Evolutionary conservation across 192 early-diverging fungal species (phyloP).

Genomic region (Pilobolus umbonatus): DNA sequence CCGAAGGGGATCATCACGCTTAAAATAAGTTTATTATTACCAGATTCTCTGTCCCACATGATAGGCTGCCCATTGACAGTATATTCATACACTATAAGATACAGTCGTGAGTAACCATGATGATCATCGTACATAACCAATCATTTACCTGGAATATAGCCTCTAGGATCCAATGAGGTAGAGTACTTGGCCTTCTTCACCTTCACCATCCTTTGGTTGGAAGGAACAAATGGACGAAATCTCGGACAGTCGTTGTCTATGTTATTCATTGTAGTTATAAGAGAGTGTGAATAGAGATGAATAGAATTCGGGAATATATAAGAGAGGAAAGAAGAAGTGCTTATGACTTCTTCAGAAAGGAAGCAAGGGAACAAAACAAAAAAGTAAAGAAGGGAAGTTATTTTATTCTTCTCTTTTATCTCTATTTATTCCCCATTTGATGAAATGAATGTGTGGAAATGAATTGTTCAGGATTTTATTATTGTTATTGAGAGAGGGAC

Average conservation of each 20-base stretch:
- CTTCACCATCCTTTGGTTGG: constrained; percentile 17
- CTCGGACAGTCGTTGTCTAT: constrained; percentile 30
- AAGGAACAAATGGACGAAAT: constrained; percentile 29
- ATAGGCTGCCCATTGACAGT: constrained; percentile 52
- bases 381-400: constrained; percentile 1
- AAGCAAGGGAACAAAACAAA: background rate
- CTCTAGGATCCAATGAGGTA: constrained; percentile 53
- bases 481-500: constrained; percentile 1
- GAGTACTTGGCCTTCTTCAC: constrained; percentile 56
- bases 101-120: background rate
- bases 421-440: no score
- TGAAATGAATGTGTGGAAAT: no score
- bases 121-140: background rate
- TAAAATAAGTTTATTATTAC: no score
- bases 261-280: background rate
- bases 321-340: background rate
- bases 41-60: constrained; percentile 60
- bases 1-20: no score
- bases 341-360: background rate
- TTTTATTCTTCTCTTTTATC: no score
- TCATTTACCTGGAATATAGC: constrained; percentile 53
- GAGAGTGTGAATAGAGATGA: background rate
- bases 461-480: no score
- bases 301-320: background rate
- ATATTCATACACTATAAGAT: constrained; percentile 50